Evolutionary conservation across 179 eudicot species (phyloP).

Genomic region (Heliamphora pulchella): DNA sequence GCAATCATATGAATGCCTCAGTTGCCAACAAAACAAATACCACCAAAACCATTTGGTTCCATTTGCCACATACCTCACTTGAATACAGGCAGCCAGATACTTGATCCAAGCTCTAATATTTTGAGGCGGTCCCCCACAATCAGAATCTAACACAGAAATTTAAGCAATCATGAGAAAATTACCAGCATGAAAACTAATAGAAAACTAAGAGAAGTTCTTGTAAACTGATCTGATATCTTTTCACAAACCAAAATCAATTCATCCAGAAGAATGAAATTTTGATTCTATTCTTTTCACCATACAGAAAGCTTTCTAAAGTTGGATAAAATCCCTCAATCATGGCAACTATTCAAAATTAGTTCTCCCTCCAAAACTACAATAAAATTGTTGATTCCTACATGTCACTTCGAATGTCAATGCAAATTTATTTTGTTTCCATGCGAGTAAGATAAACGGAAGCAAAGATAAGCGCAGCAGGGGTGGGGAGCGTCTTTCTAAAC

Average conservation of each 20-base stretch:
- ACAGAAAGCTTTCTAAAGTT: background rate
- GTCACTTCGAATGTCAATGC: background rate
- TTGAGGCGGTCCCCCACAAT: constrained; percentile 44
- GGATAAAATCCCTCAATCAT: background rate
- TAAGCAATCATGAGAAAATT: constrained; percentile 22
- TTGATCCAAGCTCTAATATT: constrained; percentile 76
- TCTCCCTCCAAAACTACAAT: background rate
- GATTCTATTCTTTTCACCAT: background rate
- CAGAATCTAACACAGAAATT: constrained; percentile 35
- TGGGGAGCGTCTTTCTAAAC: too few relatives aligned
- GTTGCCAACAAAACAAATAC: constrained; percentile 7
- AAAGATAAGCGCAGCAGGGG: background rate
- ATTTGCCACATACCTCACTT: constrained; percentile 42
- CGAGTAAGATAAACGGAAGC: constrained; percentile 3
- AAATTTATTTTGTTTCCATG: background rate
- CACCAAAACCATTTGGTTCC: background rate
- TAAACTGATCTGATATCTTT: constrained; percentile 1
- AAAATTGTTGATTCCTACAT: background rate
- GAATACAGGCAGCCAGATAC: constrained; percentile 42
- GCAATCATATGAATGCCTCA: background rate
- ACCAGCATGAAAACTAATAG: constrained; percentile 6
- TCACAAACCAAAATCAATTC: constrained; percentile 2
- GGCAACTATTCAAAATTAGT: background rate
- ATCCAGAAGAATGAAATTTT: constrained; percentile 1
- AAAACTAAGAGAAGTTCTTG: background rate